Evolutionary conservation across 208 protist genomes (phyloP).

Genomic region (Trypanosoma lewisi): DNA sequence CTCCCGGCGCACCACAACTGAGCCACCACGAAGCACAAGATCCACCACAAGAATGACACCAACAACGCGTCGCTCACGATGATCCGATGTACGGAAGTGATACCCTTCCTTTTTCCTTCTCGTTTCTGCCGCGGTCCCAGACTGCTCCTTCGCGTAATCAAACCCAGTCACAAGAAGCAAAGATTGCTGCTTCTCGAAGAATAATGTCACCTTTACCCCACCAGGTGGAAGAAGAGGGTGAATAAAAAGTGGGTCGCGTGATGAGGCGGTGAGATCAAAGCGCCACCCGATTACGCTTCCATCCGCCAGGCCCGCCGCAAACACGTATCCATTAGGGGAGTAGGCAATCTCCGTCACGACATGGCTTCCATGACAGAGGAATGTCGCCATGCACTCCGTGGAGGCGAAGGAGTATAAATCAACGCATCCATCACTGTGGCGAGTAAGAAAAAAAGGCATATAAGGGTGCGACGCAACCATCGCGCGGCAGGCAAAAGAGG

Average conservation of each 20-base stretch:
- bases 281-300: slow-evolving; percentile 70
- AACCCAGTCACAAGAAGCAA: slow-evolving; percentile 58
- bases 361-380: slow-evolving; percentile 36
- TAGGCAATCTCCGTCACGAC: slow-evolving; percentile 53
- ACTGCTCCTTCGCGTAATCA: slow-evolving; percentile 34
- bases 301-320: slow-evolving; percentile 66
- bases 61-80: neutral
- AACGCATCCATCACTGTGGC: slow-evolving; percentile 57
- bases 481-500: slow-evolving; percentile 27
- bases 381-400: slow-evolving; percentile 63
- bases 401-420: slow-evolving; percentile 83
- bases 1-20: slow-evolving; percentile 42
- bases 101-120: neutral
- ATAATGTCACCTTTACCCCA: slow-evolving; percentile 47
- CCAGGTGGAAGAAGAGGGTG: slow-evolving; percentile 39
- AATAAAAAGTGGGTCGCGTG: slow-evolving; percentile 41
- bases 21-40: slow-evolving; percentile 27
- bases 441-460: slow-evolving; percentile 75
- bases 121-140: neutral
- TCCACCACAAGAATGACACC: slow-evolving; percentile 40
- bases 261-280: slow-evolving; percentile 39
- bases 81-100: neutral
- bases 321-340: slow-evolving; percentile 67
- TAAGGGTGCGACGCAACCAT: slow-evolving; percentile 66
- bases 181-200: slow-evolving; percentile 68